phyloP scores from a whole-genome alignment of 2,329 filamentous ascomycete genomes.

The Exophiala aquamarina region DNA sequence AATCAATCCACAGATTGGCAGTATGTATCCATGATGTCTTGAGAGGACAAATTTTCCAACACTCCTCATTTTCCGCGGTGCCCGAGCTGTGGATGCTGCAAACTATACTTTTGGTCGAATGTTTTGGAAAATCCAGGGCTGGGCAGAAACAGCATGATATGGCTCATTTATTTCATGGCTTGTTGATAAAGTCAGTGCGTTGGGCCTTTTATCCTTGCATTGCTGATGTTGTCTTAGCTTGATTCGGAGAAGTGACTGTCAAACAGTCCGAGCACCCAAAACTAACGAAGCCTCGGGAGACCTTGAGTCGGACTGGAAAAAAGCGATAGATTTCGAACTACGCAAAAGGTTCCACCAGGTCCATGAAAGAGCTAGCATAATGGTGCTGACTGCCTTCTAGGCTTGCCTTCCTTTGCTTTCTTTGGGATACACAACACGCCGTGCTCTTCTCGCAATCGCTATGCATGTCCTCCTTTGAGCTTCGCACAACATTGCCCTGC shows the following conservation, averaged over 20 bases:
- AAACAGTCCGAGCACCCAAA: constrained; percentile 42
- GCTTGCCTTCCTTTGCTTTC: constrained; percentile 61
- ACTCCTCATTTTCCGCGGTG: constrained; percentile 57
- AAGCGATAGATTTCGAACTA: constrained; percentile 57
- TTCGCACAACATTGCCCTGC: constrained; percentile 58
- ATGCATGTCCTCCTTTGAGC: constrained; percentile 66
- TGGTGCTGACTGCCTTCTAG: constrained; percentile 7
- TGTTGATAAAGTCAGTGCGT: constrained; percentile 48
- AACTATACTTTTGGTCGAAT: constrained; percentile 62
- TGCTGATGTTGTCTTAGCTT: constrained; percentile 30
- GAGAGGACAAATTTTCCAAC: constrained; percentile 59
- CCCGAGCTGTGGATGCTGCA: constrained; percentile 63
- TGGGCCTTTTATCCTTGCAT: not conserved
- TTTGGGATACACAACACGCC: constrained; percentile 67
- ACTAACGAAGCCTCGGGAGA: constrained; percentile 38
- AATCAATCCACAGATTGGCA: constrained; percentile 59
- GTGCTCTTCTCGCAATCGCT: constrained; percentile 66
- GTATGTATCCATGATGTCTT: constrained; percentile 63
- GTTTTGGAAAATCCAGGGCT: constrained; percentile 63
- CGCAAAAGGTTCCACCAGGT: constrained; percentile 47
- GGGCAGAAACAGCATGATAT: constrained; percentile 65
- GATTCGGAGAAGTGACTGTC: constrained; percentile 54
- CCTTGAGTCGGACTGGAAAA: constrained; percentile 50
- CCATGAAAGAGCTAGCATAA: not conserved
- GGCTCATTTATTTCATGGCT: constrained; percentile 59